phyloP scores from a whole-genome alignment of 1,139 yeast genomes.

The Martiniozyma asiatica region DNA sequence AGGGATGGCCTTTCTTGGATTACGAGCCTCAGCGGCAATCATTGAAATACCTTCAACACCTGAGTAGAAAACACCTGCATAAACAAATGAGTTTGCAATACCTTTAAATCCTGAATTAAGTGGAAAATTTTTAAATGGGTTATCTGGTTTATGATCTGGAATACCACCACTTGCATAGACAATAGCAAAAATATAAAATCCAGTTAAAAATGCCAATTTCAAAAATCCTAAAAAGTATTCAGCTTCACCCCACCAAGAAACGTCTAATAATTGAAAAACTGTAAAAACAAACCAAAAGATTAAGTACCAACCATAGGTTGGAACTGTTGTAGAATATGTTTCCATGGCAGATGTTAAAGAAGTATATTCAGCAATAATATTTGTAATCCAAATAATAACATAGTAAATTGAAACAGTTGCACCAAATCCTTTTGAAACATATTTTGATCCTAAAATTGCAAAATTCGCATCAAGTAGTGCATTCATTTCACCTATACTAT shows the following conservation, averaged over 20 bases:
- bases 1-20: constrained; percentile 45
- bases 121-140: constrained; percentile 42
- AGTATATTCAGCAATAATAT: constrained; percentile 46
- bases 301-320: constrained; percentile 45
- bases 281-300: constrained; percentile 46
- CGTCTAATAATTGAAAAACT: constrained; percentile 42
- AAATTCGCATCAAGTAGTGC: constrained; percentile 45
- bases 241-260: constrained; percentile 46
- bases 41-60: constrained; percentile 50
- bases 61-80: constrained; percentile 49
- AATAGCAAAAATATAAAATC: constrained; percentile 45
- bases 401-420: constrained; percentile 46
- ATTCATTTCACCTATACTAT: constrained; percentile 44
- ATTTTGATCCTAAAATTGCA: constrained; percentile 39
- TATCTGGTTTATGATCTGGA: constrained; percentile 34
- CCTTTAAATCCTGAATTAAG: constrained; percentile 49
- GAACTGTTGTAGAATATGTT: constrained; percentile 43
- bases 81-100: constrained; percentile 58
- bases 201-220: constrained; percentile 38
- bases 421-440: constrained; percentile 45
- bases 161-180: constrained; percentile 61
- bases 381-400: constrained; percentile 47
- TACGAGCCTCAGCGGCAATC: constrained; percentile 44
- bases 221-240: constrained; percentile 46
- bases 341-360: constrained; percentile 40